Evolutionary conservation across 305 asterid species (phyloP).

Genomic region (Caryopteris hybrid): DNA sequence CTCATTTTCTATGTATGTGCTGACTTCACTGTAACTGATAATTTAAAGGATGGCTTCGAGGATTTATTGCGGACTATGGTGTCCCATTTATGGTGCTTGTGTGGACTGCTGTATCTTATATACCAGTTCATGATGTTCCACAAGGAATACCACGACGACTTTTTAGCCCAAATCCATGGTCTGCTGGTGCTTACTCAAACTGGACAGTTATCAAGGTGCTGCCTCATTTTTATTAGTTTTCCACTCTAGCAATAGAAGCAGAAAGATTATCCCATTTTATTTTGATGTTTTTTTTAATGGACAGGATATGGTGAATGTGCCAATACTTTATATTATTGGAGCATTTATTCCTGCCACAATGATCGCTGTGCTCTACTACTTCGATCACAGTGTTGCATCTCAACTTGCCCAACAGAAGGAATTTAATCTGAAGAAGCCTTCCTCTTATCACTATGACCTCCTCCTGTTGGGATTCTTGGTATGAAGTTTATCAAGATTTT

Average conservation of each 20-base stretch:
- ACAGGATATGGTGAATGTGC: conserved; percentile 92
- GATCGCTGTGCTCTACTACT: conserved; percentile 98
- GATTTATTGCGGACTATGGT: conserved; percentile 93
- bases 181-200: conserved; percentile 84
- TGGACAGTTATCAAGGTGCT: conserved; percentile 95
- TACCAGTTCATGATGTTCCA: conserved; percentile 70
- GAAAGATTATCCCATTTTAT: background rate
- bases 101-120: conserved; percentile 89
- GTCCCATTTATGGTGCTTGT: conserved; percentile 92
- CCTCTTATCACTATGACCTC: conserved; percentile 93
- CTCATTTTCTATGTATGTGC: background rate
- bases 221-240: background rate
- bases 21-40: conserved; percentile 15
- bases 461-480: conserved; percentile 93
- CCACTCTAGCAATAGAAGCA: background rate
- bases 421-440: conserved; percentile 88
- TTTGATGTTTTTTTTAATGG: background rate
- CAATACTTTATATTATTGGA: conserved; percentile 74
- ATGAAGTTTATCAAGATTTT: conserved; percentile 5
- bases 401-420: conserved; percentile 94
- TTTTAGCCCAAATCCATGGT: conserved; percentile 98
- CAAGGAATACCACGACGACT: conserved; percentile 81
- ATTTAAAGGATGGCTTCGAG: conserved; percentile 74
- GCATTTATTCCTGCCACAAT: conserved; percentile 95
- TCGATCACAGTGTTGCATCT: conserved; percentile 97